These are phyloP conservation scores for Saturnispora besseyi DNA, from an alignment of 805 yeast genomes.

Conservation along the genomic window DNA sequence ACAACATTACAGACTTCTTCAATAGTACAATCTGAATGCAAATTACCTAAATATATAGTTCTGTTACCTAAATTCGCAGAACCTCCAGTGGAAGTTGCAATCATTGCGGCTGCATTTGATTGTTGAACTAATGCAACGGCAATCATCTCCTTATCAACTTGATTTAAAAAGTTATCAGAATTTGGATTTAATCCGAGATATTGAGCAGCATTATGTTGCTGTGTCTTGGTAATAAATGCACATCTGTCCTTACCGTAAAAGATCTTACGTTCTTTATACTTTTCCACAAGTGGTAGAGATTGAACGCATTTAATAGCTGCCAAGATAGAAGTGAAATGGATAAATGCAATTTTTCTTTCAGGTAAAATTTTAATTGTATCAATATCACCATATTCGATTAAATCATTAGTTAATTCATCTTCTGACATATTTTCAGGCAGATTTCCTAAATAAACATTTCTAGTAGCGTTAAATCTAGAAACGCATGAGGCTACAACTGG, in stretches of 20 bases:
- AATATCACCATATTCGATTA: constrained; percentile 68
- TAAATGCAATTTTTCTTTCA: constrained; percentile 81
- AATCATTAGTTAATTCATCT: constrained; percentile 55
- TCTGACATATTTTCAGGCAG: constrained; percentile 54
- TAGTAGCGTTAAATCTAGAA: constrained; percentile 79
- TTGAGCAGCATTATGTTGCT: constrained; percentile 95
- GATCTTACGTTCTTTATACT: constrained; percentile 69
- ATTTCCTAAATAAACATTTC: constrained; percentile 86
- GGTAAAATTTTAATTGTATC: constrained; percentile 74
- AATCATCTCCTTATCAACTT: constrained; percentile 45
- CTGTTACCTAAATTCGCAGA: constrained; percentile 86
- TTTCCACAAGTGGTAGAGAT: constrained; percentile 55
- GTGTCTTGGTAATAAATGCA: constrained; percentile 90
- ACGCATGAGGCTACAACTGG: constrained; percentile 71
- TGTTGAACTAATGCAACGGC: constrained; percentile 81
- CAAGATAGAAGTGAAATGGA: constrained; percentile 79
- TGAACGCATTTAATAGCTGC: constrained; percentile 84
- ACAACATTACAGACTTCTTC: constrained; percentile 96
- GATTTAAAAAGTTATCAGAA: constrained; percentile 65
- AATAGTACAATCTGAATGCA: constrained; percentile 78
- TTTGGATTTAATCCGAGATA: constrained; percentile 88
- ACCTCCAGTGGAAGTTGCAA: constrained; percentile 92
- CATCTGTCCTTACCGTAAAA: constrained; percentile 92
- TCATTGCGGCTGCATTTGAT: constrained; percentile 95
- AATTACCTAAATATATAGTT: constrained; percentile 83